Evolutionary conservation across 2,329 filamentous ascomycete genomes (phyloP).

Genomic region (Hansfordia pulvinata): DNA sequence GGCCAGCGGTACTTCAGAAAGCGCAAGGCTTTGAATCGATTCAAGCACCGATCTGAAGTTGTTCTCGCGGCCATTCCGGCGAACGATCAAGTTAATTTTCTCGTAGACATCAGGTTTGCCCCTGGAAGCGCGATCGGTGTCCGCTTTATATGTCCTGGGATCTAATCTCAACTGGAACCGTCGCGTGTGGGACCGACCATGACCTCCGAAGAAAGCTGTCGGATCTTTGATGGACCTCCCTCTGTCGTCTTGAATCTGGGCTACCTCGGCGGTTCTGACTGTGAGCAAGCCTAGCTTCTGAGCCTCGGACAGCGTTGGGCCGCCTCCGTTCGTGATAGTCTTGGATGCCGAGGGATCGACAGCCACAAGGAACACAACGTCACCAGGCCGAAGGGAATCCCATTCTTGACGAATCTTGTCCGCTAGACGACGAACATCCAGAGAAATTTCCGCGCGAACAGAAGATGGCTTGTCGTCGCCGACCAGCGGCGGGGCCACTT

Average conservation of each 20-base stretch:
- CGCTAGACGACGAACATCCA: constrained; percentile 71
- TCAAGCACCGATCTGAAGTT: constrained; percentile 93
- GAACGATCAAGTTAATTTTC: constrained; percentile 71
- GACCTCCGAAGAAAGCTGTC: constrained; percentile 47
- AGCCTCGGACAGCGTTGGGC: constrained; percentile 27
- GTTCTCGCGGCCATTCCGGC: constrained; percentile 78
- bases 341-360: constrained; percentile 49
- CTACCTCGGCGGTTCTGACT: constrained; percentile 72
- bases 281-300: constrained; percentile 55
- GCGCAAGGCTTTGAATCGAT: constrained; percentile 73
- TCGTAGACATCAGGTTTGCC: constrained; percentile 74
- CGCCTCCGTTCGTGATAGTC: constrained; percentile 38
- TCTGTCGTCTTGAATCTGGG: constrained; percentile 77
- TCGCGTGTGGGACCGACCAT: constrained; percentile 45
- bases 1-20: constrained; percentile 76
- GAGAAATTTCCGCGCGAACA: constrained; percentile 72
- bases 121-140: constrained; percentile 50
- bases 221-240: constrained; percentile 58
- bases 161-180: constrained; percentile 75
- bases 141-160: constrained; percentile 59
- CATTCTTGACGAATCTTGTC: constrained; percentile 71
- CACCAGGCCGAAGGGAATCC: constrained; percentile 76
- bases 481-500: constrained; percentile 71
- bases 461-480: constrained; percentile 72
- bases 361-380: constrained; percentile 77